Percentiles rank a stretch among this genome's conserved stretches.
These are phyloP conservation scores for Trichoderma sp. DNA, from an alignment of 2,329 filamentous ascomycete genomes.

Conservation along the genomic window DNA sequence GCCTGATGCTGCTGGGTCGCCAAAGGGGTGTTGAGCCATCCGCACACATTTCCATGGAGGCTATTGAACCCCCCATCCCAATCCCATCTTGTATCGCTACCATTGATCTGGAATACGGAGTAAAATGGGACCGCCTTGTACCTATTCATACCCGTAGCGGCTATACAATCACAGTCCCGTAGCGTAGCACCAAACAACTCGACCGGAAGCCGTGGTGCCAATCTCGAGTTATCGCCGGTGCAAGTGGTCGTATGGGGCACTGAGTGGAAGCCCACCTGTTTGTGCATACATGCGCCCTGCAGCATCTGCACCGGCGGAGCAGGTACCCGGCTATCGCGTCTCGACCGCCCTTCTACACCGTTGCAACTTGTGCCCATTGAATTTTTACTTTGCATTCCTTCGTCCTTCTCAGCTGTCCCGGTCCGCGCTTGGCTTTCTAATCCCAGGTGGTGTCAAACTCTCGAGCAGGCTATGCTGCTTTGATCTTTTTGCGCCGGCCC, in stretches of 20 bases:
- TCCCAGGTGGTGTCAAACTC: not conserved
- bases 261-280: not conserved
- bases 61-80: not conserved
- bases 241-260: not conserved
- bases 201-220: not conserved
- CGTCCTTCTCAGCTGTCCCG: not conserved
- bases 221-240: not conserved
- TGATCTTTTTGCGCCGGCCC: not conserved
- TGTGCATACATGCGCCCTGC: constrained; percentile 3
- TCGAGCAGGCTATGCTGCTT: not conserved
- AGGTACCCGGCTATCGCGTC: constrained; percentile 20
- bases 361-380: not conserved
- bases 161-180: not conserved
- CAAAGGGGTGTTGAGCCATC: not conserved
- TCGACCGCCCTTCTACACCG: not conserved
- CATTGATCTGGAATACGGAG: constrained; percentile 6
- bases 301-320: not conserved
- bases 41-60: not conserved
- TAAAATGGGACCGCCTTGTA: not conserved
- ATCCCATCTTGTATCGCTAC: not conserved
- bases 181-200: not conserved
- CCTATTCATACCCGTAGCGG: not conserved
- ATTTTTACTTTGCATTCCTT: not conserved
- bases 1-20: not conserved
- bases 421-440: not conserved